phyloP scores from a whole-genome alignment of 306 rosid genomes.

The Cyamopsis tetragonoloba region DNA sequence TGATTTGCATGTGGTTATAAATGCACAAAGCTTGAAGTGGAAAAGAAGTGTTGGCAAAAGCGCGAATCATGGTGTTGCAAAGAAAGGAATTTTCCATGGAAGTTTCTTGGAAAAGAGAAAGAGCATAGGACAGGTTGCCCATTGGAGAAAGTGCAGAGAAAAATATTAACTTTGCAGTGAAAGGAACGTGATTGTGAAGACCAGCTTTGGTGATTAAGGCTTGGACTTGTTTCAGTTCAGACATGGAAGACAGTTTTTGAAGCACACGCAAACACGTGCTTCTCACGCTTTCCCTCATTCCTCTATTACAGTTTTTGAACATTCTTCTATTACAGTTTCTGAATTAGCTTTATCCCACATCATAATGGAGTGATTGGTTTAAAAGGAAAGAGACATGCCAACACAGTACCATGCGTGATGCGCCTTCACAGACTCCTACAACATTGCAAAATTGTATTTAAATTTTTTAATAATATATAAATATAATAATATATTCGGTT shows the following conservation, averaged over 20 bases:
- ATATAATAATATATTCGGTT: too few relatives aligned
- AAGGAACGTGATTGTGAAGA: slow-evolving; percentile 16
- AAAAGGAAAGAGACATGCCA: too few relatives aligned
- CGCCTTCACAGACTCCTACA: too few relatives aligned
- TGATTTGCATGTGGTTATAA: slow-evolving; percentile 42
- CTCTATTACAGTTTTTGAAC: too few relatives aligned
- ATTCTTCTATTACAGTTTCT: too few relatives aligned
- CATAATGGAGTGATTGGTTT: too few relatives aligned
- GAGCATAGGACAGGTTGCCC: slow-evolving; percentile 58
- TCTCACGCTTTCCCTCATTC: too few relatives aligned
- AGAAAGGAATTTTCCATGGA: slow-evolving; percentile 43
- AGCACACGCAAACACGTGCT: slow-evolving; percentile 21
- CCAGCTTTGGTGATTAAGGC: slow-evolving; percentile 49
- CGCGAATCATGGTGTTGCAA: slow-evolving; percentile 66
- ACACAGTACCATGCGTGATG: too few relatives aligned
- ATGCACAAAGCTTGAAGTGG: slow-evolving; percentile 45
- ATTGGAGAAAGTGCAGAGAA: slow-evolving; percentile 50
- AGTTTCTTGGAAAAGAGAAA: slow-evolving; percentile 50
- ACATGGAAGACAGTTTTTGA: slow-evolving; percentile 42
- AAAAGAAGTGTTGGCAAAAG: slow-evolving; percentile 44
- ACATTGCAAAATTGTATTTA: too few relatives aligned
- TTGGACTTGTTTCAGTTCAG: slow-evolving; percentile 41
- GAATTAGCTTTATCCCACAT: too few relatives aligned
- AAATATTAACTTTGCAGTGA: slow-evolving; percentile 33
- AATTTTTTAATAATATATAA: too few relatives aligned